Percentiles rank a stretch among this genome's conserved stretches.
Conservation (phyloP, 2,329 filamentous ascomycete genomes). For the Cyphellophora europaea region DNA sequence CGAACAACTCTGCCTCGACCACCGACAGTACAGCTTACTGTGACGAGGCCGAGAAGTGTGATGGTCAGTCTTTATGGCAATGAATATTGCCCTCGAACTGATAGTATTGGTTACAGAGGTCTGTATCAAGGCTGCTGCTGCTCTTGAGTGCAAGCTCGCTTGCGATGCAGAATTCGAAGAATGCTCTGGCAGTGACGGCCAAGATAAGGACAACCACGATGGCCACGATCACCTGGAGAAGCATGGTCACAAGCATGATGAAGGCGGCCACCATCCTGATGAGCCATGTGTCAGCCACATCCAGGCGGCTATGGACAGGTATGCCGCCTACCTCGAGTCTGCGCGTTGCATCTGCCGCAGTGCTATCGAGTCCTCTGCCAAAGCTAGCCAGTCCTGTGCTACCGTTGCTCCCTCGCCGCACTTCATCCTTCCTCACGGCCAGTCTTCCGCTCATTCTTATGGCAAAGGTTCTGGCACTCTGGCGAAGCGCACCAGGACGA, state of each 20-base stretch:
- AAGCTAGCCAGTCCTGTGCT: too few species aligned
- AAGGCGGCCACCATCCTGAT: constrained; percentile 12
- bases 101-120: constrained; percentile 6
- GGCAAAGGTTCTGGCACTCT: too few species aligned
- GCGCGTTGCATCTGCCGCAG: constrained; percentile 20
- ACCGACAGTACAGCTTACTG: constrained; percentile 2
- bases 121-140: constrained; percentile 10
- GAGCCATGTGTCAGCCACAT: constrained; percentile 18
- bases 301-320: constrained; percentile 18
- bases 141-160: constrained; percentile 8
- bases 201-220: not conserved
- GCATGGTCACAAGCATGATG: constrained; percentile 15
- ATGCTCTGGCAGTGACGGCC: constrained; percentile 1
- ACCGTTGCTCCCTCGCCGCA: too few species aligned
- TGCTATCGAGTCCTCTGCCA: too few species aligned
- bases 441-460: too few species aligned
- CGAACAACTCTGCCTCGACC: too few species aligned
- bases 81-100: constrained; percentile 1
- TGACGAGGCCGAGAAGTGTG: constrained; percentile 7
- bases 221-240: not conserved
- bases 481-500: too few species aligned
- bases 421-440: too few species aligned
- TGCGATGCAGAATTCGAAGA: constrained; percentile 2
- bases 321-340: constrained; percentile 19
- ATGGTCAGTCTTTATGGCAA: constrained; percentile 3